phyloP scores from a whole-genome alignment of 768 basidiomycete species.

The Gyrodon lividus region DNA sequence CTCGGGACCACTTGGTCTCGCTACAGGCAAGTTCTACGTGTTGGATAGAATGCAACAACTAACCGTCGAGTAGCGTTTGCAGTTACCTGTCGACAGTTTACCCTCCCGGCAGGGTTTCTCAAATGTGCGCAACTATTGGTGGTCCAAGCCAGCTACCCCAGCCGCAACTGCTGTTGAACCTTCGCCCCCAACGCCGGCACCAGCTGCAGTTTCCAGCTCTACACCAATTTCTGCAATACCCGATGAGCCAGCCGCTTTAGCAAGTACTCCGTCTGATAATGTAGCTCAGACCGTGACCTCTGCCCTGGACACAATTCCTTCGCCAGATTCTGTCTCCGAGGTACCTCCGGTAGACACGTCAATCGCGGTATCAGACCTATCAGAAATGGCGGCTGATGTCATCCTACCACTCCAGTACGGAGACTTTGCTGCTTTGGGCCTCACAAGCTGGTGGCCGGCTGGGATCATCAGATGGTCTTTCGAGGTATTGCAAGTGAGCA shows the following conservation, averaged over 20 bases:
- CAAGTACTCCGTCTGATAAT: not conserved
- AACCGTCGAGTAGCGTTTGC: constrained; percentile 8
- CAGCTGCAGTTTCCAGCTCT: not conserved
- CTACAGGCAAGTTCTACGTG: constrained; percentile 16
- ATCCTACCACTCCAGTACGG: constrained; percentile 63
- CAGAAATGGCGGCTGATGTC: constrained; percentile 24
- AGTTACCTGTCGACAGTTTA: constrained; percentile 1
- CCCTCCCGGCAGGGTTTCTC: constrained; percentile 11
- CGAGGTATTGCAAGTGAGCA: constrained; percentile 66
- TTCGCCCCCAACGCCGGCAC: constrained; percentile 8
- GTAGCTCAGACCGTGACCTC: not conserved
- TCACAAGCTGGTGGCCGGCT: constrained; percentile 65
- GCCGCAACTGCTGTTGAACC: not conserved
- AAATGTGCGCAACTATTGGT: constrained; percentile 31
- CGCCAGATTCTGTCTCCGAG: constrained; percentile 8
- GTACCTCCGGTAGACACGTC: constrained; percentile 9
- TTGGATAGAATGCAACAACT: not conserved
- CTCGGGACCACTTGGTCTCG: constrained; percentile 9
- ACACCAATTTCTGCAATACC: not conserved
- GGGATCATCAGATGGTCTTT: constrained; percentile 62
- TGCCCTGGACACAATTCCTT: not conserved
- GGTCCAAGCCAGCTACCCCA: constrained; percentile 24
- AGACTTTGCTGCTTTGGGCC: constrained; percentile 67
- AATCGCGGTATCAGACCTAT: constrained; percentile 8
- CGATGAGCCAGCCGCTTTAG: not conserved